These are phyloP conservation scores for Colletotrichum cuscutae DNA, from an alignment of 2,329 filamentous ascomycete species.

Conservation along the genomic window DNA sequence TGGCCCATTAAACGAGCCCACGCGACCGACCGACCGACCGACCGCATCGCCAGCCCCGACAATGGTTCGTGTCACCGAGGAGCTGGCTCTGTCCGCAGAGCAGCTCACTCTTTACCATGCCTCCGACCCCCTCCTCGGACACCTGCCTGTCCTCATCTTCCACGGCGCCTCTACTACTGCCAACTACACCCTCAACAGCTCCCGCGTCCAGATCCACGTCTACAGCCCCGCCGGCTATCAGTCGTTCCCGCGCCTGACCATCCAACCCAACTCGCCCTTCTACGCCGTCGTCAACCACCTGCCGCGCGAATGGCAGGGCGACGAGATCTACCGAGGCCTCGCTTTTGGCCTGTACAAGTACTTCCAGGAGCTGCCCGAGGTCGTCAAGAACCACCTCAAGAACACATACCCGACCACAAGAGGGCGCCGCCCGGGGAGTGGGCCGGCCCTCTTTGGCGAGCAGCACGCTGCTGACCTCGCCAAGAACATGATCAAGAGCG, in stretches of 20 bases:
- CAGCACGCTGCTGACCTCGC: conserved; percentile 94
- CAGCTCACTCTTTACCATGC: conserved; percentile 89
- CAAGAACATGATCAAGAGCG: conserved; percentile 83
- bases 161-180: conserved; percentile 91
- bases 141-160: conserved; percentile 88
- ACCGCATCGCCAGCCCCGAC: conserved; percentile 47
- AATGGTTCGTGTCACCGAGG: conserved; percentile 87
- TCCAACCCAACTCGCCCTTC: conserved; percentile 91
- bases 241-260: conserved; percentile 89
- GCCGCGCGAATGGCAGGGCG: conserved; percentile 93
- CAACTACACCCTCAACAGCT: conserved; percentile 88
- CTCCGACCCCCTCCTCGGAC: conserved; percentile 83
- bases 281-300: conserved; percentile 91
- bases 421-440: conserved; percentile 69
- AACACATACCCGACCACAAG: conserved; percentile 64
- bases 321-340: conserved; percentile 89
- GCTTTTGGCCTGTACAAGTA: conserved; percentile 96
- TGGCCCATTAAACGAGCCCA: conserved; percentile 38
- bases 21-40: conserved; percentile 31
- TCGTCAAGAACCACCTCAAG: conserved; percentile 78
- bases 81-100: conserved; percentile 82
- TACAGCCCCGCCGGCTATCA: conserved; percentile 89
- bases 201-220: conserved; percentile 93
- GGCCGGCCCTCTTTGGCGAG: conserved; percentile 82
- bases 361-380: conserved; percentile 85